These are phyloP conservation scores for Colletotrichum musae DNA, from an alignment of 2,329 filamentous ascomycete genomes.

Conservation along the genomic window DNA sequence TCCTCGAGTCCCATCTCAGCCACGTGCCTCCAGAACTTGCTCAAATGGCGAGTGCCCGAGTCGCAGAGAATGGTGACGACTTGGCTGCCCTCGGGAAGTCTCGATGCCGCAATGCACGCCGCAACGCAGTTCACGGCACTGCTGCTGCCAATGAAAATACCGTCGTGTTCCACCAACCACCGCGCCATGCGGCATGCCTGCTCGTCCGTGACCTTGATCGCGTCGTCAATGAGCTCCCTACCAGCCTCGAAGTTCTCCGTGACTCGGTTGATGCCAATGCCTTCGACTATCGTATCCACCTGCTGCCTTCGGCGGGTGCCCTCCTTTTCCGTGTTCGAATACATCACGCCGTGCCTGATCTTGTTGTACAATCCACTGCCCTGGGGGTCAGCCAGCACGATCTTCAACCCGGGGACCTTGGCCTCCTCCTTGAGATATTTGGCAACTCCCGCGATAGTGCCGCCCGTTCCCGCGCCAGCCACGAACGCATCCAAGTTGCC, in stretches of 20 bases:
- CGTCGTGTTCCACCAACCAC: constrained; percentile 96
- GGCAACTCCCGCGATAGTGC: constrained; percentile 91
- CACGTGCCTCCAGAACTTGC: constrained; percentile 86
- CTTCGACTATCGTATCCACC: constrained; percentile 96
- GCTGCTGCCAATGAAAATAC: constrained; percentile 93
- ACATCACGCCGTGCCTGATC: constrained; percentile 95
- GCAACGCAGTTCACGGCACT: constrained; percentile 97
- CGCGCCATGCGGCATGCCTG: constrained; percentile 95
- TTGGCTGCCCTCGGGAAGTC: constrained; percentile 71
- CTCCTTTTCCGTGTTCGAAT: constrained; percentile 88
- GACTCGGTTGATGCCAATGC: constrained; percentile 94
- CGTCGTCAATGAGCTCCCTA: constrained; percentile 88
- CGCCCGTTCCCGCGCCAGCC: constrained; percentile 93
- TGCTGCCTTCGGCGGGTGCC: constrained; percentile 91
- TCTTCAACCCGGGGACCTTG: constrained; percentile 70
- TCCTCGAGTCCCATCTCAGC: constrained; percentile 77
- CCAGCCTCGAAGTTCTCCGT: constrained; percentile 94
- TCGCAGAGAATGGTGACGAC: constrained; percentile 91
- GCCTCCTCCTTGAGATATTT: constrained; percentile 82
- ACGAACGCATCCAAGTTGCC: constrained; percentile 89
- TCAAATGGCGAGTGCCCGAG: constrained; percentile 84
- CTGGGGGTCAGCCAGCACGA: constrained; percentile 94
- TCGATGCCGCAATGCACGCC: constrained; percentile 77
- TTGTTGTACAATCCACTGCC: constrained; percentile 95
- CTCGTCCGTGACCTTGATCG: constrained; percentile 87